A percentile compares a stretch with the other conserved stretches of the same genome.
Conservation (phyloP, 257 asterid genomes). For the Salvia splendens region DNA sequence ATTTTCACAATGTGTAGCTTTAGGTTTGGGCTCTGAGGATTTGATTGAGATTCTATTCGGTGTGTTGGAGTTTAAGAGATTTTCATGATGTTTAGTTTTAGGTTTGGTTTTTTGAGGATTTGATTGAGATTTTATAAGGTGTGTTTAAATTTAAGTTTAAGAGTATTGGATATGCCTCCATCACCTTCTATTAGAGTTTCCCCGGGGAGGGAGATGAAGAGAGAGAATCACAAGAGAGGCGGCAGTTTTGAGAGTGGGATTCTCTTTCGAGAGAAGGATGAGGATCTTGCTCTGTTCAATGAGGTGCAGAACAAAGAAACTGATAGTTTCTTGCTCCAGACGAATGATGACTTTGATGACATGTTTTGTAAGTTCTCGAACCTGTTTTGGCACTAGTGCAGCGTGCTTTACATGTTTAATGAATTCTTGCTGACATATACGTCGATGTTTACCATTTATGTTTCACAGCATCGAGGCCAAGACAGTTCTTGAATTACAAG, state of each 20-base stretch:
- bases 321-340: conserved; percentile 81
- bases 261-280: conserved; percentile 61
- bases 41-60: too few relatives aligned
- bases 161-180: conserved; percentile 65
- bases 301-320: conserved; percentile 83
- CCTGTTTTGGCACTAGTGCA: conserved; percentile 29
- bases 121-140: conserved; percentile 31
- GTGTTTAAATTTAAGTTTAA: conserved; percentile 15
- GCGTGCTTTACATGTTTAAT: not conserved
- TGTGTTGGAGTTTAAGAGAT: too few relatives aligned
- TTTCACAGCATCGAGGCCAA: conserved; percentile 66
- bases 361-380: conserved; percentile 62
- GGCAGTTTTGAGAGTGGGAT: conserved; percentile 82
- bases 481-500: conserved; percentile 61
- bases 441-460: conserved; percentile 36
- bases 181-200: conserved; percentile 79
- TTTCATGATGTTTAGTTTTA: conserved; percentile 13
- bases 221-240: conserved; percentile 81
- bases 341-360: conserved; percentile 79
- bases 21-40: too few relatives aligned
- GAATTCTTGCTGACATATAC: conserved; percentile 25
- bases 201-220: conserved; percentile 72
- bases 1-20: conserved; percentile 31
- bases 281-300: conserved; percentile 87
- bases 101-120: conserved; percentile 36